phyloP scores from a whole-genome alignment of 2,329 filamentous ascomycete genomes.

The Aureobasidium sp. region DNA sequence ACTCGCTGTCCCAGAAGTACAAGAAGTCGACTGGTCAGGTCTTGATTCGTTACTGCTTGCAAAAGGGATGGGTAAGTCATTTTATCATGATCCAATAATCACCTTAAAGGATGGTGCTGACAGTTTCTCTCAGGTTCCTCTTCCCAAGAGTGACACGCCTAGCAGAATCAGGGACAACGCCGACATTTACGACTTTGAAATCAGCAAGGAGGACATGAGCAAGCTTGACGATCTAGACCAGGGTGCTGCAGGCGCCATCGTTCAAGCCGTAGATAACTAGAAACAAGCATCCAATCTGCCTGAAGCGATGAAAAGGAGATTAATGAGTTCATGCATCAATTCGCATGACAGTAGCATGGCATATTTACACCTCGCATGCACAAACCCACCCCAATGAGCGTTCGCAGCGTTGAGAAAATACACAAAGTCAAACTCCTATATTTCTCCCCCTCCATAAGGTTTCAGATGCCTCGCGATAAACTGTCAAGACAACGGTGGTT shows the following conservation, averaged over 20 bases:
- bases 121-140: constrained; percentile 34
- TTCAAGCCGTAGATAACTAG: constrained; percentile 28
- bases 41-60: constrained; percentile 71
- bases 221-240: constrained; percentile 45
- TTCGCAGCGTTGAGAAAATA: background rate
- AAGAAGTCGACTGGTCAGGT: constrained; percentile 69
- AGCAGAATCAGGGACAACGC: constrained; percentile 61
- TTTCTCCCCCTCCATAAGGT: background rate
- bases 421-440: background rate
- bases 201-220: constrained; percentile 52
- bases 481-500: background rate
- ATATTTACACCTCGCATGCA: background rate
- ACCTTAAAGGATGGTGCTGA: background rate
- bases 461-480: background rate
- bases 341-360: background rate
- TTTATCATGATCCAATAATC: constrained; percentile 26
- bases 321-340: background rate
- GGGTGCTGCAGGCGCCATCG: constrained; percentile 26
- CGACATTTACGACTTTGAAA: constrained; percentile 54
- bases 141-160: constrained; percentile 67
- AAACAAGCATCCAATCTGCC: background rate
- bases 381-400: background rate
- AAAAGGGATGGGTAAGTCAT: constrained; percentile 55
- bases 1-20: constrained; percentile 62
- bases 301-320: background rate